A percentile compares a stretch with the other conserved stretches of the same genome.
phyloP scores from a whole-genome alignment of 2,329 filamentous ascomycete genomes.

The Diaporthe velutina region DNA sequence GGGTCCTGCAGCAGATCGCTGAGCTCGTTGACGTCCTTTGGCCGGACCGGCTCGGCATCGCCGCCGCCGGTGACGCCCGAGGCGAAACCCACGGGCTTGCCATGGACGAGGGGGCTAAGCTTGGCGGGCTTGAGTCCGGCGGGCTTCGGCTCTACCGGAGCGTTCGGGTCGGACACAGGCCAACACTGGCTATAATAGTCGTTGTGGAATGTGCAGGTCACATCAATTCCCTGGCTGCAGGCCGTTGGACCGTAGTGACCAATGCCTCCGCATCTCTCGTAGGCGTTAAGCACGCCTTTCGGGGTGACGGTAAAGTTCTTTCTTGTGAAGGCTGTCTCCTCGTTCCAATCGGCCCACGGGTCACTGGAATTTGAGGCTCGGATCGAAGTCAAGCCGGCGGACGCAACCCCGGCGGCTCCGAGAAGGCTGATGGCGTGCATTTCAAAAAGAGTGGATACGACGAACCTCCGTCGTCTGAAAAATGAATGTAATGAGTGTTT shows the following conservation, averaged over 20 bases:
- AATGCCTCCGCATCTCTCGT: conserved; percentile 11
- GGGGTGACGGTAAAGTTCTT: conserved; percentile 1
- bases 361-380: background rate
- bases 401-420: background rate
- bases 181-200: background rate
- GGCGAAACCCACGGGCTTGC: background rate
- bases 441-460: background rate
- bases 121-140: background rate
- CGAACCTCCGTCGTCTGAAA: background rate
- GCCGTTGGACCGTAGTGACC: background rate
- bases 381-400: background rate
- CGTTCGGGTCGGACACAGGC: background rate
- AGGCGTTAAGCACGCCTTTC: background rate
- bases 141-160: background rate
- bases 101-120: background rate
- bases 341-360: background rate
- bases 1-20: conserved; percentile 65
- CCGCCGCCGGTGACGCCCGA: conserved; percentile 5
- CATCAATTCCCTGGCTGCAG: background rate
- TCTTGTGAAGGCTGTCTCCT: background rate
- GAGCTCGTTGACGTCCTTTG: background rate
- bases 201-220: background rate
- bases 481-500: background rate
- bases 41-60: conserved; percentile 1
- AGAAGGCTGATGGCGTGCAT: background rate